Evolutionary conservation across 768 basidiomycete species (phyloP).

Genomic region (Russula foetens): DNA sequence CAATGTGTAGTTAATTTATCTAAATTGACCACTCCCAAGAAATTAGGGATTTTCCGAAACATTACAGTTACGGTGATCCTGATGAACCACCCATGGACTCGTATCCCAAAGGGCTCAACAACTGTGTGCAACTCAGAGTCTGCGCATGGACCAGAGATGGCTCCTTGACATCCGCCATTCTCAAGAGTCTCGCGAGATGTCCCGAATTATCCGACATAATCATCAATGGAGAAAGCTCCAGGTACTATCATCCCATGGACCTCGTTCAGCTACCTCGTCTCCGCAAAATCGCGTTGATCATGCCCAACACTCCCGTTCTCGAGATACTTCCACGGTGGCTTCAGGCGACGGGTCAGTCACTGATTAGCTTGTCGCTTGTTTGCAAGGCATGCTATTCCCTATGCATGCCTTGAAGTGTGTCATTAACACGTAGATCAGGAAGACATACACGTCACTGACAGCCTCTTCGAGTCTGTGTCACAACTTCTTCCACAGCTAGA

Average conservation of each 20-base stretch:
- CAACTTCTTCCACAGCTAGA: constrained; percentile 43
- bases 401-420: neutral
- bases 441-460: constrained; percentile 52
- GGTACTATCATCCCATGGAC: constrained; percentile 44
- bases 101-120: constrained; percentile 45
- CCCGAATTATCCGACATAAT: constrained; percentile 47
- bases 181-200: constrained; percentile 42
- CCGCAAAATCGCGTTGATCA: constrained; percentile 56
- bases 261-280: constrained; percentile 46
- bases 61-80: constrained; percentile 26
- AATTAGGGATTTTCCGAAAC: constrained; percentile 67
- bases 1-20: neutral
- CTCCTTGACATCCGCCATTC: constrained; percentile 51
- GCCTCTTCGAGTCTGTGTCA: constrained; percentile 41
- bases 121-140: constrained; percentile 51
- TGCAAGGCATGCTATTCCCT: constrained; percentile 48
- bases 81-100: constrained; percentile 29
- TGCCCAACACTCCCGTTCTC: constrained; percentile 57
- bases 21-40: constrained; percentile 33
- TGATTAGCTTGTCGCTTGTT: constrained; percentile 54
- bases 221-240: constrained; percentile 57
- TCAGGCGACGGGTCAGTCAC: constrained; percentile 32
- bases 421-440: constrained; percentile 31
- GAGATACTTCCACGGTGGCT: constrained; percentile 46
- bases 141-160: constrained; percentile 81